phyloP scores from a whole-genome alignment of 352 stramenopile species.

The Globisporangium orthogonon region DNA sequence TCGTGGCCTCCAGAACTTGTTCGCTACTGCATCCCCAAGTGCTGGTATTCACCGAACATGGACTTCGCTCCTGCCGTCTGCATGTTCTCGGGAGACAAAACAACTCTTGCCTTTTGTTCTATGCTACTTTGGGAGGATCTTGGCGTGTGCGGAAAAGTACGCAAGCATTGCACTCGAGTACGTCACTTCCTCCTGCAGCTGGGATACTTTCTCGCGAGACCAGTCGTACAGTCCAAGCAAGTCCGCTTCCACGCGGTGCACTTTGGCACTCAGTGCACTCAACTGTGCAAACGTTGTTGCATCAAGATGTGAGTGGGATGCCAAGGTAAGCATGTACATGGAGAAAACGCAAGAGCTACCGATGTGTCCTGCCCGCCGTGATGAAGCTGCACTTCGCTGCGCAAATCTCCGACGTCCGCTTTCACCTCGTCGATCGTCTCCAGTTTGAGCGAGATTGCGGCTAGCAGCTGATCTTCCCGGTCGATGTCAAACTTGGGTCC shows the following conservation, averaged over 20 bases:
- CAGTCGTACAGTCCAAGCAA: constrained; percentile 59
- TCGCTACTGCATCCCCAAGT: too few species aligned
- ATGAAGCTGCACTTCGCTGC: constrained; percentile 13
- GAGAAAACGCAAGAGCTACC: constrained; percentile 1
- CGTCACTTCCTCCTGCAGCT: constrained; percentile 19
- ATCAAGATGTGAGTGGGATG: background rate
- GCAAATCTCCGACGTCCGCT: constrained; percentile 15
- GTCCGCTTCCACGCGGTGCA: constrained; percentile 29
- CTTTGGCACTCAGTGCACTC: constrained; percentile 20
- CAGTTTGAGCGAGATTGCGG: constrained; percentile 13
- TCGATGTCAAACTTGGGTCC: background rate
- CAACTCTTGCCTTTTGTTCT: too few species aligned
- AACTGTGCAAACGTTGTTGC: constrained; percentile 11
- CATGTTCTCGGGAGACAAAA: too few species aligned
- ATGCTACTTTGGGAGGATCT: constrained; percentile 21
- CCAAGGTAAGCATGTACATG: background rate
- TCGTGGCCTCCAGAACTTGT: too few species aligned
- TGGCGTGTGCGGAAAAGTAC: constrained; percentile 26
- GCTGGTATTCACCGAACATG: too few species aligned
- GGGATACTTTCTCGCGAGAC: constrained; percentile 27
- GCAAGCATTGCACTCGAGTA: constrained; percentile 19
- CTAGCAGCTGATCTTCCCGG: constrained; percentile 1
- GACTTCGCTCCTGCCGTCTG: too few species aligned
- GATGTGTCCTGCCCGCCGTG: constrained; percentile 9
- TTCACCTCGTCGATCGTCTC: constrained; percentile 14